Base-by-base conservation (phyloP, 805 yeast genomes). In the Barnettozyma sp. region DNA sequence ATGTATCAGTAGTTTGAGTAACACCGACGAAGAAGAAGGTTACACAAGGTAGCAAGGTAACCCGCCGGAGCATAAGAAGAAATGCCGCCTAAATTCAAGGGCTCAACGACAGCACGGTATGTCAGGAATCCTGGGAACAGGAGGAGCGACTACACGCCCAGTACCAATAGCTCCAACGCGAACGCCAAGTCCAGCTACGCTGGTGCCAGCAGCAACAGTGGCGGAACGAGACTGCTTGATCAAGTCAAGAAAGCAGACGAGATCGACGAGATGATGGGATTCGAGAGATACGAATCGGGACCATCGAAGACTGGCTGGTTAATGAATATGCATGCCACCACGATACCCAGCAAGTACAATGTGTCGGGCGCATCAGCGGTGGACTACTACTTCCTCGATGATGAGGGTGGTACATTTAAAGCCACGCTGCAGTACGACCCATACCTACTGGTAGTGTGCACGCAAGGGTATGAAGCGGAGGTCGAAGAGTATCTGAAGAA, bases 361-460 rank as follows among this genome's bases (percentile, higher is more conserved):
- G 49, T 69, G 9, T 65, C 73, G n/a, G 96, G 95, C 8, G 66
- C 73, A 23, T 74, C 96, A 0, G 98, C 90, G 4, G 96, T 90
- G 3, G 97, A 92, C 49, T 87, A 82, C 58, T 94, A 94, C 55
- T 92, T 94, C 49, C 60, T 92, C 7, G 97, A 88, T 56, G 95
- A 85, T 50, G 97, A 88, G 56, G 99, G 99, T 32, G 98, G 97
- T 6, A 76, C 83, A 29, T 92, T 94, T 65, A 92, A 90, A 55
- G 79, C 87, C 4, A 81, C 95, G 1, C 59, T 84, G 11, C 81
- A 72, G 39, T 84, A 73, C 54, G 87, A 85, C 48, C 99, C 99
- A 0, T 92, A 92, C 56, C 83, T 92, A 52, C 73, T 81, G 34
- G 61, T 92, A 9, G 68, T 76, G 3, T 75, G 85, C 44, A 65